Percentiles rank a stretch among this genome's conserved stretches.
Conservation (phyloP, 441 rosid genomes). For the Euphorbia corollata region DNA sequence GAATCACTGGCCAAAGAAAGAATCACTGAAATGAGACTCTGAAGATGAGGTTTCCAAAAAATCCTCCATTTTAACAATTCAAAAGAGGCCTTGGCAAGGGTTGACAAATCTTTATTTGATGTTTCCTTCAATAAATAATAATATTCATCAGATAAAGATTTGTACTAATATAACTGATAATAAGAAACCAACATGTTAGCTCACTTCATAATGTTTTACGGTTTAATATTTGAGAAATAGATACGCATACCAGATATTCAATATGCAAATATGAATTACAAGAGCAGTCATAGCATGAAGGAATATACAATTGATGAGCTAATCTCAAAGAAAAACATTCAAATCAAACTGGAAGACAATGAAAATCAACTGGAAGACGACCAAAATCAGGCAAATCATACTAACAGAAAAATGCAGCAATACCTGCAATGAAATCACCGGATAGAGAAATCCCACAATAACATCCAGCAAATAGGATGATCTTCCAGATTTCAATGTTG, state of each 20-base stretch:
- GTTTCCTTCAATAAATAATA: constrained; percentile 61
- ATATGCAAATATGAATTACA: background rate
- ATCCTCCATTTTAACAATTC: constrained; percentile 92
- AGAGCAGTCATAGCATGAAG: constrained; percentile 1
- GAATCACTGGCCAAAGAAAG: constrained; percentile 69
- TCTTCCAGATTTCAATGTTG: constrained; percentile 92
- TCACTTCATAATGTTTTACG: background rate
- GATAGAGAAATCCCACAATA: constrained; percentile 68
- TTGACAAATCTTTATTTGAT: constrained; percentile 89
- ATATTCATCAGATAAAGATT: constrained; percentile 19
- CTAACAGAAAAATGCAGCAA: constrained; percentile 16
- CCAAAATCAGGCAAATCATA: constrained; percentile 5
- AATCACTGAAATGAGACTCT: constrained; percentile 61
- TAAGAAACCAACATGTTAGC: background rate
- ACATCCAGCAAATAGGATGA: constrained; percentile 83
- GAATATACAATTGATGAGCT: background rate
- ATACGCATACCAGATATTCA: background rate
- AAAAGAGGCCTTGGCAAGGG: constrained; percentile 91
- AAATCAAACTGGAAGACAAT: background rate
- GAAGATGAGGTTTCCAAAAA: constrained; percentile 71
- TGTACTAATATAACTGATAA: background rate
- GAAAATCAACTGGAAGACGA: background rate
- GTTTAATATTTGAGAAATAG: background rate
- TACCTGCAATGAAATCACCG: constrained; percentile 93
- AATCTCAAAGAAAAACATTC: background rate